A percentile compares a stretch with the other conserved stretches of the same genome.
Conservation (phyloP, 2,329 filamentous ascomycete genomes). For the Cadophora malorum region DNA sequence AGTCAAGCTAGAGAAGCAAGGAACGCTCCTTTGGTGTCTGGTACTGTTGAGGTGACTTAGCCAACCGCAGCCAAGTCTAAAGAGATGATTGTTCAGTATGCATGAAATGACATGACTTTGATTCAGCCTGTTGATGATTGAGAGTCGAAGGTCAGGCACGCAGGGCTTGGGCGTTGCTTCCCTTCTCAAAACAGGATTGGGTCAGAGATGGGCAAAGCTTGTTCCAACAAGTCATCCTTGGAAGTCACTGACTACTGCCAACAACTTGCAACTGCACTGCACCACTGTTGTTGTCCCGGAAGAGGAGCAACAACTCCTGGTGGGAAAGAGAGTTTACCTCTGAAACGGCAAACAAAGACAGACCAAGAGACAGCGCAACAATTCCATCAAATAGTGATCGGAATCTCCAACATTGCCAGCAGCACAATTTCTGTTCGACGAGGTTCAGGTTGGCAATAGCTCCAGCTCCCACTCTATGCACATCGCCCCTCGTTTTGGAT, state of each 20-base stretch:
- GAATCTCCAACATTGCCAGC: constrained; percentile 9
- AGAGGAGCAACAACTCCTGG: neutral
- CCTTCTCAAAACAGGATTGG: constrained; percentile 13
- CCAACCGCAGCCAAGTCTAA: constrained; percentile 7
- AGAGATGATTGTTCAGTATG: constrained; percentile 8
- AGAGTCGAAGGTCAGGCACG: neutral
- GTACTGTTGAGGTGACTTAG: neutral
- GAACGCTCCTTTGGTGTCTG: constrained; percentile 6
- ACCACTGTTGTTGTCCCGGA: too few relatives aligned
- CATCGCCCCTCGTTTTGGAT: constrained; percentile 10
- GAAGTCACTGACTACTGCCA: neutral
- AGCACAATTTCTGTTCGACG: neutral
- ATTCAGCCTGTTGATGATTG: constrained; percentile 2
- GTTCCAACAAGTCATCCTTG: neutral
- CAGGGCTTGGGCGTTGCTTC: neutral
- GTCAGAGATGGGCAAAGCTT: constrained; percentile 4
- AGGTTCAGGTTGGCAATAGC: neutral
- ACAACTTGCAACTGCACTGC: neutral
- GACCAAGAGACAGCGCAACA: neutral
- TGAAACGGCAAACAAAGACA: constrained; percentile 1
- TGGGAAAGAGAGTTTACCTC: neutral
- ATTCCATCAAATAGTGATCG: constrained; percentile 11
- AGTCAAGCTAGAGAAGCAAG: constrained; percentile 12
- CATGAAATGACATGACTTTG: constrained; percentile 12
- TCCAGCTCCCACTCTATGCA: neutral